Conservation (phyloP, 2,329 filamentous ascomycete species). For the Fusarium redolens region DNA sequence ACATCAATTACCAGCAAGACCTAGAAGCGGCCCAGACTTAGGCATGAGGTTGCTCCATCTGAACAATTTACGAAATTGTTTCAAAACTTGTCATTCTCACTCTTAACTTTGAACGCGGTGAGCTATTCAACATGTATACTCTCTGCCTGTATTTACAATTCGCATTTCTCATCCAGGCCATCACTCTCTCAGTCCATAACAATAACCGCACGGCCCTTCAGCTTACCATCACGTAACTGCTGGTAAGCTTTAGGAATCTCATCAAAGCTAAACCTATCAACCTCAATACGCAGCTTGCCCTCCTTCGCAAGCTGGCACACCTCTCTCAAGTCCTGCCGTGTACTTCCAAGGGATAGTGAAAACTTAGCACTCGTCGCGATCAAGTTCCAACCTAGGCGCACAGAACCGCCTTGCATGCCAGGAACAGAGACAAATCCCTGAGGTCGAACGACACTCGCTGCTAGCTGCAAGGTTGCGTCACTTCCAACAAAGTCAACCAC, state of each 20-base stretch:
- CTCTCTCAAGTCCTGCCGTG: background rate
- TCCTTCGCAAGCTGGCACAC: background rate
- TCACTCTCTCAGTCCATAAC: background rate
- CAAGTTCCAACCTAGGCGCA: background rate
- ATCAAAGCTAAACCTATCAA: background rate
- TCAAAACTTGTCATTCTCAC: background rate
- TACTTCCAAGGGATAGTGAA: background rate
- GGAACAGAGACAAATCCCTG: background rate
- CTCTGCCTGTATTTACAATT: background rate
- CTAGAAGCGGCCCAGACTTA: too few species aligned
- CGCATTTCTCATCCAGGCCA: accelerated
- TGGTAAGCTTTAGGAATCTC: background rate
- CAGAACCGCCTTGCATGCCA: background rate
- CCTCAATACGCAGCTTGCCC: background rate
- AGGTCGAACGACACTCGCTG: background rate
- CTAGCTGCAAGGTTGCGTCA: background rate
- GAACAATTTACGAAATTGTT: background rate
- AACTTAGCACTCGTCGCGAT: background rate
- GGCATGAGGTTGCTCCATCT: too few species aligned
- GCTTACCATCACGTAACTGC: background rate
- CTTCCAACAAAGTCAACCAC: background rate
- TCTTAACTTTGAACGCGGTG: too few species aligned
- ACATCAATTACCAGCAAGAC: too few species aligned
- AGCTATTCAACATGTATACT: background rate
- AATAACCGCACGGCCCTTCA: background rate